Evolutionary conservation across 352 stramenopile species (phyloP), one percentile per base, ranked within the genome.

Genomic region (Pythium phragmiticola): DNA sequence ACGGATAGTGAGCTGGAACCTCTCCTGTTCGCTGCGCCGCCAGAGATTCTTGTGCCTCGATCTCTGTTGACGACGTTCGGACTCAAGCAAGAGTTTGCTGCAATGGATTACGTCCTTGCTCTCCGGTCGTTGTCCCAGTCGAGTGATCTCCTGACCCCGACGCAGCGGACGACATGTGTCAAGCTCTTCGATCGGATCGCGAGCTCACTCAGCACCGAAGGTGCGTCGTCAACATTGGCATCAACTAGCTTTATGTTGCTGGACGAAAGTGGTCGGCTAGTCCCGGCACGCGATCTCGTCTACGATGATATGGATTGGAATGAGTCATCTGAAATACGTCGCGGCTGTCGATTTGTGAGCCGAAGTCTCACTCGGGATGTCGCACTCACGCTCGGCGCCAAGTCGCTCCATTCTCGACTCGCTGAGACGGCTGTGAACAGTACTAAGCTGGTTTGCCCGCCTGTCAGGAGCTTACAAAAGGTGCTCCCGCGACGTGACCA

Each of bases 291-390:
- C 9, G 59, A 75, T 21, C 56, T 93, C 26, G 77, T 69, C 0
- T 87, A 80, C 58, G 84, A 93, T 33, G 84, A 93, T 55, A 93
- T 93, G 84, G 67, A 84, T 49, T 93, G 84, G 84, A 77, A 90
- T 30, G 73, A 88, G 66, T 86, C 81, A 23, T 68, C 68, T 57
- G 72, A 80, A 46, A 65, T 76, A 68, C 78, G 84, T 11, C 74
- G 74, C 19, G 80, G 78, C 23, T 71, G 58, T 30, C 65, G 42
- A 19, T 90, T 91, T 62, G 82, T 89, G n/a, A 79, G 60, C 21
- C 77, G 69, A 12, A 70, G 73, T 19, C 65, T 93, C 3, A 47
- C 75, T 0, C 69, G 73, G 47, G 66, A 70, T 13, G 73, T 89
- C 37, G 82, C 84, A 9, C 55, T 77, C 23, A 45, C 68, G 7